A percentile compares a stretch with the other conserved stretches of the same genome.
phyloP scores from a whole-genome alignment of 2,329 filamentous ascomycete species.

The Pseudogymnoascus sp. region DNA sequence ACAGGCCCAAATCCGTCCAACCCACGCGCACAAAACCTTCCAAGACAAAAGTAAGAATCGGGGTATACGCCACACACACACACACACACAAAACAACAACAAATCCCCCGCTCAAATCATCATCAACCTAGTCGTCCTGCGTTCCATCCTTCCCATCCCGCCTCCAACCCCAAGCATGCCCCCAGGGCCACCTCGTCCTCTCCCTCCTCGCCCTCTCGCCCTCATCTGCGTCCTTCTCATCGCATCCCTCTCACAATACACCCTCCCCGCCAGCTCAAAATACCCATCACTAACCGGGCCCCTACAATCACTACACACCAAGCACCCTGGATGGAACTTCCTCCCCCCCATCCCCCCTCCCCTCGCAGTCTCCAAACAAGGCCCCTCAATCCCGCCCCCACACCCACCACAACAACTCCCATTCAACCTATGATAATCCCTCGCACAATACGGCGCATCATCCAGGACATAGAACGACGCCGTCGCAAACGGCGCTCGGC shows the following conservation, averaged over 20 bases:
- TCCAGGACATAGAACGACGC: constrained; percentile 87
- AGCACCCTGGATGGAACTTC: constrained; percentile 83
- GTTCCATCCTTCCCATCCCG: constrained; percentile 33
- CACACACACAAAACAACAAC: not conserved
- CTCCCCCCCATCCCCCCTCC: constrained; percentile 31
- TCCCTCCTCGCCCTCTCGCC: constrained; percentile 17
- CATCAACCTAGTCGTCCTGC: constrained; percentile 42
- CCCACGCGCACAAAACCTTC: not conserved
- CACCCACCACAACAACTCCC: constrained; percentile 77
- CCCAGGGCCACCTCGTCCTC: constrained; percentile 11
- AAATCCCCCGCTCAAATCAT: constrained; percentile 31
- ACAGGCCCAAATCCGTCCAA: not conserved
- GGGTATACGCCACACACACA: not conserved
- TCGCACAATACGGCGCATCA: constrained; percentile 82
- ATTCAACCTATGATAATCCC: constrained; percentile 88
- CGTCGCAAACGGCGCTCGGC: constrained; percentile 71
- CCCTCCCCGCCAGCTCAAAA: constrained; percentile 73
- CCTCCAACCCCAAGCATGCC: constrained; percentile 12
- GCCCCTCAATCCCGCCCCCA: constrained; percentile 80
- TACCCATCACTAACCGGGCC: constrained; percentile 73
- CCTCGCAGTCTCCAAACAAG: constrained; percentile 78
- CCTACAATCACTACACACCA: constrained; percentile 74
- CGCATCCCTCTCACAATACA: constrained; percentile 85
- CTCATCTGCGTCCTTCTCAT: constrained; percentile 29
- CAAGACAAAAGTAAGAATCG: not conserved